phyloP scores from a whole-genome alignment of 1,139 yeast species.

The Candida sp. region DNA sequence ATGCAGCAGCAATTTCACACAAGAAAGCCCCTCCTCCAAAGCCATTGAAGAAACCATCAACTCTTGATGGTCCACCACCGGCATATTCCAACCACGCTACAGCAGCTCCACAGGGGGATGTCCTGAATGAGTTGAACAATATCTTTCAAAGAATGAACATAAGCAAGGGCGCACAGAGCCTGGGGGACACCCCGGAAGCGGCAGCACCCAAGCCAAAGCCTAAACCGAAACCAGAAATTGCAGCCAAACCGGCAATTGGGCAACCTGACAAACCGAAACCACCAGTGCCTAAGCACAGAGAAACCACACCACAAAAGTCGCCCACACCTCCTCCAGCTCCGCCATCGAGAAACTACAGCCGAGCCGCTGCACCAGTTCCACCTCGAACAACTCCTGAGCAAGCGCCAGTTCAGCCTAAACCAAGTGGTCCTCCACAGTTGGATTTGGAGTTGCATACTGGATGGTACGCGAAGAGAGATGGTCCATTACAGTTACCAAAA shows the following conservation, averaged over 20 bases:
- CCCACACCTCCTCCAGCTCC: constrained; percentile 16
- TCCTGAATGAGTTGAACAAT: constrained; percentile 15
- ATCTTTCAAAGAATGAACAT: constrained; percentile 14
- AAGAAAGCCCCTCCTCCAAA: constrained; percentile 44
- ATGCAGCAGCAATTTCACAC: constrained; percentile 4
- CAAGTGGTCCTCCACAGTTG: constrained; percentile 33
- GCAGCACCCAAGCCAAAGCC: constrained; percentile 6
- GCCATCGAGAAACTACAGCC: constrained; percentile 15
- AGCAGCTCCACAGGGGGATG: constrained; percentile 14
- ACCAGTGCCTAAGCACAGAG: constrained; percentile 10
- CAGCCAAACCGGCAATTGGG: constrained; percentile 14
- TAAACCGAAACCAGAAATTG: constrained; percentile 14
- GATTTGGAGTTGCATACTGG: constrained; percentile 47
- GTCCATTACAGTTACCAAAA: constrained; percentile 34
- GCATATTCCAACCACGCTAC: constrained; percentile 5
- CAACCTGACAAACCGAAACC: constrained; percentile 21
- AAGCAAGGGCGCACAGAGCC: constrained; percentile 4
- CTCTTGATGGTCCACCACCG: constrained; percentile 15
- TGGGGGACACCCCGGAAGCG: constrained; percentile 1
- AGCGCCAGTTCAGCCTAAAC: constrained; percentile 14
- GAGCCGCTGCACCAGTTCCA: constrained; percentile 41
- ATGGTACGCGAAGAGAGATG: constrained; percentile 44
- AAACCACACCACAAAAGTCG: constrained; percentile 5
- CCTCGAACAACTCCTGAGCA: constrained; percentile 35
- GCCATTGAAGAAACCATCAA: constrained; percentile 34